Evolutionary conservation across 257 asterid species (phyloP).

Genomic region (Solanum pennellii): DNA sequence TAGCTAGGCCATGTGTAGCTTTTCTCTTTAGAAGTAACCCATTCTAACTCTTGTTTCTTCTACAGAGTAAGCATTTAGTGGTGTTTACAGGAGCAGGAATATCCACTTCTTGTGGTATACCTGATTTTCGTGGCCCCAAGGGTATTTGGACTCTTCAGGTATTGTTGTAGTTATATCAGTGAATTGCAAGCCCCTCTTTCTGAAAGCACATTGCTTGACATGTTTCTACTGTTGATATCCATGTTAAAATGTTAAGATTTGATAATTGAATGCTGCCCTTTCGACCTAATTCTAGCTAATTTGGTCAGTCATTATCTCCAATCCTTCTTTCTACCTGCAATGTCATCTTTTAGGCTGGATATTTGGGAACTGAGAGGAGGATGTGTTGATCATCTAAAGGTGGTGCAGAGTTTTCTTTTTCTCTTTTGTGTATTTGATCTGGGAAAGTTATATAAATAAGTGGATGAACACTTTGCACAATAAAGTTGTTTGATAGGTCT

Average conservation of each 20-base stretch:
- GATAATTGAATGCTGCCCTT: not conserved
- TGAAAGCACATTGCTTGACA: not conserved
- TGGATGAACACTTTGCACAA: not conserved
- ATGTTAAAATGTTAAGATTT: not conserved
- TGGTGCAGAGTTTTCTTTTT: not conserved
- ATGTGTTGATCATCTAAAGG: not conserved
- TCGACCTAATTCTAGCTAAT: not conserved
- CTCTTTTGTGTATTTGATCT: not conserved
- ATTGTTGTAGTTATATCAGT: not conserved
- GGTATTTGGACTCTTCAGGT: conserved; percentile 99
- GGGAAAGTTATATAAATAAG: not conserved
- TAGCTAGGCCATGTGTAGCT: conserved; percentile 3
- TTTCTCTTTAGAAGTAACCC: conserved; percentile 10
- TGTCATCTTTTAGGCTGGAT: not conserved
- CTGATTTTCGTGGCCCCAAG: conserved; percentile 97
- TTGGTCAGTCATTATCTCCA: not conserved
- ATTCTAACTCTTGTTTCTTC: conserved; percentile 12
- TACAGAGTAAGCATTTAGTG: conserved; percentile 95
- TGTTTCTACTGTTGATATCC: not conserved
- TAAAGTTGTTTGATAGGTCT: not conserved
- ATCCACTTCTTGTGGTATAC: conserved; percentile 97
- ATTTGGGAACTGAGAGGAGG: not conserved
- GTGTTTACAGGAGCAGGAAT: conserved; percentile 98
- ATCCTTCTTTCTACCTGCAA: not conserved
- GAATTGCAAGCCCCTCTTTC: not conserved